Evolutionary conservation across 129 eudicot species (phyloP), one percentile per base, ranked within the genome.

Genomic region (Logfia minima): DNA sequence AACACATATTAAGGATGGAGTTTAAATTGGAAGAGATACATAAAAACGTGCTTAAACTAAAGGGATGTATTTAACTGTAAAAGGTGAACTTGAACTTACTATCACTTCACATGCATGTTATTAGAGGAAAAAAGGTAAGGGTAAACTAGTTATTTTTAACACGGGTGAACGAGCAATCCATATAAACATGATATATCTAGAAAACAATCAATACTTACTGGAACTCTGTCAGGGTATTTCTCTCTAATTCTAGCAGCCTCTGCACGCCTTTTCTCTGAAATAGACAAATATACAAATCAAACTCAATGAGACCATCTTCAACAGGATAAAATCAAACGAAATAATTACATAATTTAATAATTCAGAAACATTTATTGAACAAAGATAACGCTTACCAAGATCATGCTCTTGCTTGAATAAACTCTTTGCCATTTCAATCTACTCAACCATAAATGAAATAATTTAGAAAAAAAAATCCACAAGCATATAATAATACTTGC

Each of bases 221-320:
- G 96, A 71, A 90, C 80, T 56, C 96, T 86, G 68, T 90, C 96
- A 32, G 92, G 89, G 77, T 90, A 90, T 84, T 90, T 90, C 79
- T 88, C 96, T 78, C 96, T 90, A 72, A 90, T 90, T 76, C 72
- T 68, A 22, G 72, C 72, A 68, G 72, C 72, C 72, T 68, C 72
- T 68, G 72, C 72, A 19, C 55, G 72, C 92, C 96, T 86, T 83
- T 90, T 90, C 80, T 88, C 96, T 90, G 82, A 69, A 39, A 3
- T 3, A 13, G 51, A 48, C 48, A 9, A 9, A 41, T 41, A 41
- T 2, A 41, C 14, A 9, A 48, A 14, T 48, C 55, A 4, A 48
- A 48, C 55, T 48, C n/a, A 48, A 48, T 14, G 55, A 48, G 6
- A 48, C 6, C 55, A 48, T 13, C 13, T 14, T 13, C 18, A 48